These are phyloP conservation scores for Domatiomyces catenatus DNA, from an alignment of 2,329 filamentous ascomycete genomes.

Conservation along the genomic window DNA sequence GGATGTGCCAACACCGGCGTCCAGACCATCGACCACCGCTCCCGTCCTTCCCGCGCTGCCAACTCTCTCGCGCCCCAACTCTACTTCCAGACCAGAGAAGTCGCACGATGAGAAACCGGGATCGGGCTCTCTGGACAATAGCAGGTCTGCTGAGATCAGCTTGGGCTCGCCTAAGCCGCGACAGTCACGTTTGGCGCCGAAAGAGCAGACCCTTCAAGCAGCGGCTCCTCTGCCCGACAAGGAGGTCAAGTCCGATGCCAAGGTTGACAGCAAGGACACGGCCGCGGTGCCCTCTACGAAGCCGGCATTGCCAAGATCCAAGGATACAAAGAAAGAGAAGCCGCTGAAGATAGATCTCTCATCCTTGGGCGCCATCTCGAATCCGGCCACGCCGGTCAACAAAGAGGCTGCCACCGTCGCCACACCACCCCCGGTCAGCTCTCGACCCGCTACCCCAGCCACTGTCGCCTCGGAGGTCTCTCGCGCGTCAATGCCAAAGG, in stretches of 20 bases:
- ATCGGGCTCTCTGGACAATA: not conserved
- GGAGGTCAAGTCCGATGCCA: not conserved
- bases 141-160: conserved; percentile 24
- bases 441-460: conserved; percentile 7
- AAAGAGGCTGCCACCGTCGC: conserved; percentile 5
- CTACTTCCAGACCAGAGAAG: conserved; percentile 17
- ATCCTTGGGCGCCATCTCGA: not conserved
- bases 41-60: conserved; percentile 21
- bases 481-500: conserved; percentile 6
- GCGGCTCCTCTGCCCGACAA: not conserved
- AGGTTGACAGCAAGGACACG: not conserved
- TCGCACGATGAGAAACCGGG: conserved; percentile 1
- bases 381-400: conserved; percentile 4
- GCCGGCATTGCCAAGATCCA: conserved; percentile 18
- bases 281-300: not conserved
- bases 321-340: conserved; percentile 3
- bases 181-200: not conserved
- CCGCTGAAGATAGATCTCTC: conserved; percentile 8
- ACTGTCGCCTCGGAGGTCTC: conserved; percentile 6
- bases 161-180: conserved; percentile 26
- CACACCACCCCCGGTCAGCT: conserved; percentile 8
- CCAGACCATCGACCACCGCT: conserved; percentile 19
- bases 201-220: not conserved
- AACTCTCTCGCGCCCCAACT: conserved; percentile 12
- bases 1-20: conserved; percentile 28